Evolutionary conservation across 2,329 filamentous ascomycete genomes (phyloP).

Genomic region (Colletotrichum lini): DNA sequence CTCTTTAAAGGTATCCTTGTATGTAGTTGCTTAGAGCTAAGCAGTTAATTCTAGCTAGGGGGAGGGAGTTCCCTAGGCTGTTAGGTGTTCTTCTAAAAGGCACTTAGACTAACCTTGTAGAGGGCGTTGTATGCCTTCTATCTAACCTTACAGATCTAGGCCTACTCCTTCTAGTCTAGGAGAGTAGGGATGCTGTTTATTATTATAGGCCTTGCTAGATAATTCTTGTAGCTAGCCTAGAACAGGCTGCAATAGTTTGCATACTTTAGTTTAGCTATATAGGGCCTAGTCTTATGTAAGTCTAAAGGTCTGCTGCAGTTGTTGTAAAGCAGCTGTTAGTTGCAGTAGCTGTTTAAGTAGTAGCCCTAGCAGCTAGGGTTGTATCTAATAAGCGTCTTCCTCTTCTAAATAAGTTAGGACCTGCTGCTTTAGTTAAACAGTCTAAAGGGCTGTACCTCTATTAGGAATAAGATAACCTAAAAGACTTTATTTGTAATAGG

Average conservation of each 20-base stretch:
- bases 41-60: neutral
- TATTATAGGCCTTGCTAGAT: neutral
- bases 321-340: neutral
- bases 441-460: neutral
- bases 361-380: slow-evolving; percentile 9
- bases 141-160: neutral
- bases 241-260: neutral
- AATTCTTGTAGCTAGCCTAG: slow-evolving; percentile 1
- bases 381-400: neutral
- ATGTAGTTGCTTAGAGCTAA: neutral
- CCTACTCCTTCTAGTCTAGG: neutral
- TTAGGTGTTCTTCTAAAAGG: neutral
- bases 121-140: neutral
- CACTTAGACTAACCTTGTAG: neutral
- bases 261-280: neutral
- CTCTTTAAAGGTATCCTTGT: neutral
- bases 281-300: neutral
- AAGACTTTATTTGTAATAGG: slow-evolving; percentile 6
- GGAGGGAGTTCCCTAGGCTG: neutral
- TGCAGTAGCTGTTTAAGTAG: neutral
- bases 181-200: neutral
- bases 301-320: slow-evolving; percentile 6
- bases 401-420: slow-evolving; percentile 2
- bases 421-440: slow-evolving; percentile 6
- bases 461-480: neutral